Evolutionary conservation across 768 basidiomycete species (phyloP).

Genomic region (Tulasnella sp.): DNA sequence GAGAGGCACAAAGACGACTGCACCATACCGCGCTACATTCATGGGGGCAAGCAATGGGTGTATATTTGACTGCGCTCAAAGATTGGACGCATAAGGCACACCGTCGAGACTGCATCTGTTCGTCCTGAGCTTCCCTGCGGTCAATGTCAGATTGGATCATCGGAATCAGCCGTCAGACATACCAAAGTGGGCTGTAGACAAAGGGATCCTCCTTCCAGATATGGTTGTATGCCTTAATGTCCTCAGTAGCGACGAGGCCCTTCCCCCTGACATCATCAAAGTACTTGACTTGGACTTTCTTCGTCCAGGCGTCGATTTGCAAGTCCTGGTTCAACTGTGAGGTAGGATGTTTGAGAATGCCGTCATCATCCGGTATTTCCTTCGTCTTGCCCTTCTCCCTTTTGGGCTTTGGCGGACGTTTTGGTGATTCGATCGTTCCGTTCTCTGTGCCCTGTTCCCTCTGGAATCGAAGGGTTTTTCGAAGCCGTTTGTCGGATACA

Average conservation of each 20-base stretch:
- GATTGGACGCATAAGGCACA: constrained; percentile 56
- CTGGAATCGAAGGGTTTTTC: constrained; percentile 47
- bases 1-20: constrained; percentile 59
- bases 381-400: not conserved
- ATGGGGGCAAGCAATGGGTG: constrained; percentile 39
- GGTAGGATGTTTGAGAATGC: constrained; percentile 29
- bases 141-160: not conserved
- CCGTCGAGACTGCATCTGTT: constrained; percentile 44
- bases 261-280: constrained; percentile 68
- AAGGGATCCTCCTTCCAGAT: constrained; percentile 63
- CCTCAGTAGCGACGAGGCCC: constrained; percentile 59
- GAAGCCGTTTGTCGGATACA: constrained; percentile 72
- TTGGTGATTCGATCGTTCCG: not conserved
- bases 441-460: constrained; percentile 36
- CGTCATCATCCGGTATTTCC: not conserved
- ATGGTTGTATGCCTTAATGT: constrained; percentile 56
- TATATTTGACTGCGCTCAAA: constrained; percentile 40
- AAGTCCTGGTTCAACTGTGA: constrained; percentile 53
- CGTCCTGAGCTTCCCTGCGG: constrained; percentile 62
- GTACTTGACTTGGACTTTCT: constrained; percentile 50
- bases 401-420: not conserved
- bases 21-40: constrained; percentile 62
- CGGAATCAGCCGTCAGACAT: constrained; percentile 21
- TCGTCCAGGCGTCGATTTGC: constrained; percentile 49
- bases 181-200: constrained; percentile 49